A percentile compares a stretch with the other conserved stretches of the same genome.
Conservation (phyloP, 2,329 filamentous ascomycete genomes). For the Ustulina deusta region DNA sequence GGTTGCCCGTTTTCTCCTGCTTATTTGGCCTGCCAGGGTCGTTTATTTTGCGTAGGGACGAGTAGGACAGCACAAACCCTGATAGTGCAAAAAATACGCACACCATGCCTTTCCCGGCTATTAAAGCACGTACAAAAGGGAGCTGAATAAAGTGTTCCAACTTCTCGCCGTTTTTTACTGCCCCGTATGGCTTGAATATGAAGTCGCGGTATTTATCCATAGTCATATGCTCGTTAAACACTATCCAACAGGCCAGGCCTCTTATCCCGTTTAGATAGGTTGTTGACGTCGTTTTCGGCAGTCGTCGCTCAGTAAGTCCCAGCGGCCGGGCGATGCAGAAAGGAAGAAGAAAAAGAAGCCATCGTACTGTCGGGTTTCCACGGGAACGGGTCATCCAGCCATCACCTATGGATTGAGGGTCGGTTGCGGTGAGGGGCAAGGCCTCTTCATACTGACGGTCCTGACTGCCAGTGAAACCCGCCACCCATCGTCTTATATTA, state of each 20-base stretch:
- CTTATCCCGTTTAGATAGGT: constrained; percentile 38
- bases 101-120: constrained; percentile 37
- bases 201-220: constrained; percentile 36
- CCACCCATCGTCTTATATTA: constrained; percentile 35
- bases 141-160: constrained; percentile 38
- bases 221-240: constrained; percentile 36
- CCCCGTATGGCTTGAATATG: constrained; percentile 37
- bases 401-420: constrained; percentile 24
- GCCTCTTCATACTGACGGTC: constrained; percentile 31
- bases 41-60: constrained; percentile 37
- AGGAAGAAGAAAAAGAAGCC: constrained; percentile 35
- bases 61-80: constrained; percentile 36
- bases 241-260: constrained; percentile 38
- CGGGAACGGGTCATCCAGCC: constrained; percentile 24
- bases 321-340: constrained; percentile 34
- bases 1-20: constrained; percentile 32
- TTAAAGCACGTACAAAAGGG: constrained; percentile 31
- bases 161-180: constrained; percentile 28
- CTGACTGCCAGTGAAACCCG: constrained; percentile 25
- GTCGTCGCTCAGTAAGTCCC: constrained; percentile 34
- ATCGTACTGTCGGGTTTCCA: constrained; percentile 22
- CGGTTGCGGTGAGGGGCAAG: constrained; percentile 28
- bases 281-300: constrained; percentile 37
- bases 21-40: constrained; percentile 26
- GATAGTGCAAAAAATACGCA: constrained; percentile 38